Evolutionary conservation across 2,329 filamentous ascomycete genomes (phyloP).

Genomic region (Colletotrichum tabaci): DNA sequence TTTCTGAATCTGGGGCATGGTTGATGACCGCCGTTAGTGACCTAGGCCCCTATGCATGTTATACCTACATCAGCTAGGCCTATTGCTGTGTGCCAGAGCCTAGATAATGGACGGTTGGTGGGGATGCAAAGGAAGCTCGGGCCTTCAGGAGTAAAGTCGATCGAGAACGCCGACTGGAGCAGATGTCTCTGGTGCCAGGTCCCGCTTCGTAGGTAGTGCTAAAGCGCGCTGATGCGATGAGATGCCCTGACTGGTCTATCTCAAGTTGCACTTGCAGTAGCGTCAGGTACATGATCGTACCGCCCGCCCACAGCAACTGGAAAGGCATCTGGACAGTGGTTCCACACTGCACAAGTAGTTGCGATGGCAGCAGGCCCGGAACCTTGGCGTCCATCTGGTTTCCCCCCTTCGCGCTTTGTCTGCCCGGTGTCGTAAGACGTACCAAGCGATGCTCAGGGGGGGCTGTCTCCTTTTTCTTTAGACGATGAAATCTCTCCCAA

Average conservation of each 20-base stretch:
- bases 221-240: conserved; percentile 13
- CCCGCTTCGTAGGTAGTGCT: conserved; percentile 14
- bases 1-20: conserved; percentile 21
- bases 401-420: conserved; percentile 18
- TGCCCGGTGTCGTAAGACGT: conserved; percentile 20
- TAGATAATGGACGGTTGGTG: conserved; percentile 30
- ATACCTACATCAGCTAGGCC: conserved; percentile 28
- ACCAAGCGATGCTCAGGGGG: conserved; percentile 29
- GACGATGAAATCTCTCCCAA: not conserved
- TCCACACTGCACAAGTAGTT: not conserved
- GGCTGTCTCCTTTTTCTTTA: conserved; percentile 12
- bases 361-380: conserved; percentile 4
- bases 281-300: conserved; percentile 30
- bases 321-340: not conserved
- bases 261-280: conserved; percentile 20
- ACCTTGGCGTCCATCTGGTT: conserved; percentile 6
- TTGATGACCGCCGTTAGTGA: conserved; percentile 22
- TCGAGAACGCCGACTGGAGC: conserved; percentile 14
- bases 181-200: conserved; percentile 13
- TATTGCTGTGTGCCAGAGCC: conserved; percentile 25
- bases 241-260: conserved; percentile 29
- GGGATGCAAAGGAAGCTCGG: conserved; percentile 11
- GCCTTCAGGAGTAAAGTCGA: conserved; percentile 9
- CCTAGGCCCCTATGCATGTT: conserved; percentile 31
- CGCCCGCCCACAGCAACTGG: not conserved